Evolutionary conservation across 768 basidiomycete genomes (phyloP), one percentile per base, ranked within the genome.

Genomic region (Crepidotus variabilis): DNA sequence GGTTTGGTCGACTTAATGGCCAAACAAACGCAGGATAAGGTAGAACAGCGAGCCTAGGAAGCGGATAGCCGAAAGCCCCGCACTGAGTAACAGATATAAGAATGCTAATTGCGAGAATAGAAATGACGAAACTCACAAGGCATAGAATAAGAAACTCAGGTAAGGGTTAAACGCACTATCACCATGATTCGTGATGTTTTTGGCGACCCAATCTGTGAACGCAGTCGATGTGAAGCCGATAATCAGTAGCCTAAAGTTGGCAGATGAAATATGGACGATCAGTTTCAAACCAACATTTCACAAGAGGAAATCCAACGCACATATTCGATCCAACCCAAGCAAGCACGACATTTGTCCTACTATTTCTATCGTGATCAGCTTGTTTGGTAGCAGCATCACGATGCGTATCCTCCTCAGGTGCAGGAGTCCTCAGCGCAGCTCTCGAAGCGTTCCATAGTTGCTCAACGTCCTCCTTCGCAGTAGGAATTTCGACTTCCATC

Each of bases 301-400:
- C 47, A 47, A 51, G 28, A 23, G 50, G 49, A 63, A 61, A 66
- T 43, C 55, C 20, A 66, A 77, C 78, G 69, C 63, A 82, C 90
- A 94, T 90, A 74, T 96, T 96, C 2, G 86, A 84, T 18, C 88
- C 92, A 50, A 91, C 81, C 87, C 88, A 91, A 6, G 86, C 79
- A 23, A 92, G 78, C 49, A 92, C 90, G 55, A 91, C 90, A 65
- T 93, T 93, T 14, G 90, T 92, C 60, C 89, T 76, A 67, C 86
- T 89, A 71, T 86, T 92, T 63, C 90, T 82, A 70, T 90, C 91
- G 60, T 85, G 88, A 71, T 96, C 94, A 20, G 87, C 82, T 66
- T 94, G 89, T 76, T 94, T 95, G 39, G 92, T 94, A 34, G 87
- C 87, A 16, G 92, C 86, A 65, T 90, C 88, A 50, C 92, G 85